Evolutionary conservation across 129 eudicot genomes (phyloP), one percentile per base, ranked within the genome.

Genomic region (Daucus carota): DNA sequence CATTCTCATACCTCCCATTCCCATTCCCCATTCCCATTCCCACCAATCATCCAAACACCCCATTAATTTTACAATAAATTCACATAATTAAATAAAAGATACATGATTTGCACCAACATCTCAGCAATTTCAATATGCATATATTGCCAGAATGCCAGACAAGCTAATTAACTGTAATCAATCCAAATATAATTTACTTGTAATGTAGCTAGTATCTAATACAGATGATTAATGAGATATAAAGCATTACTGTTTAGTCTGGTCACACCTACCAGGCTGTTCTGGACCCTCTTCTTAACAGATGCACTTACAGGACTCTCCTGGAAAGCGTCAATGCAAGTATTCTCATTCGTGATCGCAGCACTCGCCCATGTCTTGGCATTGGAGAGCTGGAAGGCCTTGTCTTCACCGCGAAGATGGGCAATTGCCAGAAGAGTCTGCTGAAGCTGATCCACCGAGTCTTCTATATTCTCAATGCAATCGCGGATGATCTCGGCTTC

Each of bases 351-450:
- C 1, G 97, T 88, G n/a, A 93, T 86, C 22, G 91, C 97, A 0
- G 98, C 91, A 52, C 98, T 93, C 6, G 88, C 90, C 85, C 89
- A 87, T 8, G 97, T 93, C 70, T 63, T 29, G 6, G 70, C 70
- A 63, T 63, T 63, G 3, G 70, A 63, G 38, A 63, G 38, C 70
- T 63, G 70, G 29, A 63, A 63, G 5, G 18, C 38, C 38, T 31
- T 63, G 1, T 63, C 70, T 0, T 13, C 11, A 63, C 70, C 70
- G 8, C 70, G 34, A 29, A 63, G 40, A 26, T 63, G 7, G 18
- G 70, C 40, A 6, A 63, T 63, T 63, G 70, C 70, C 11, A 28
- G 36, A 1, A 63, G 70, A 13, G 70, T 63, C 29, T 63, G 70
- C 40, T 63, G 34, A 36, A 89, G 89, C 73, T 88, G 88, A 33